Evolutionary conservation across 2,329 filamentous ascomycete species (phyloP).

Genomic region (Aspergillus sergii): DNA sequence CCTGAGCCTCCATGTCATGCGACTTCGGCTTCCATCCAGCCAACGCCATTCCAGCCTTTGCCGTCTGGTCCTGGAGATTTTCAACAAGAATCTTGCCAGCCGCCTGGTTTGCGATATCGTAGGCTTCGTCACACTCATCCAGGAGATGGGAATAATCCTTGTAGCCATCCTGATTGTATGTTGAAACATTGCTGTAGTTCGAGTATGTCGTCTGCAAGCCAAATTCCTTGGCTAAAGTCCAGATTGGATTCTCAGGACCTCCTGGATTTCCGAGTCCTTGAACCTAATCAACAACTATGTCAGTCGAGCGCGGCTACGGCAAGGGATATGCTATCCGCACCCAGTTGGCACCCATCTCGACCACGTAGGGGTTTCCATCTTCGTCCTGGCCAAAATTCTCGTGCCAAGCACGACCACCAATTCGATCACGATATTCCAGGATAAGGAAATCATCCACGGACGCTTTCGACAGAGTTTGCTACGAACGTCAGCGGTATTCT

Average conservation of each 20-base stretch:
- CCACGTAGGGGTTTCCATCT: conserved; percentile 56
- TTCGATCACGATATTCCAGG: conserved; percentile 63
- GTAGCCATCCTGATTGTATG: conserved; percentile 61
- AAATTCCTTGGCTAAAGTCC: conserved; percentile 61
- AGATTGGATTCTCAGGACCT: conserved; percentile 58
- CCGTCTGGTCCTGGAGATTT: conserved; percentile 63
- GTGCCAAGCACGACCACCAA: conserved; percentile 64
- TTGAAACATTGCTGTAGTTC: conserved; percentile 60
- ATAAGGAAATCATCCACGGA: conserved; percentile 67
- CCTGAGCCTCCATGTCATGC: conserved; percentile 56
- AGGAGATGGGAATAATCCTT: conserved; percentile 55
- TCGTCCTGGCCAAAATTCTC: conserved; percentile 56
- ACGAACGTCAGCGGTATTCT: conserved; percentile 5
- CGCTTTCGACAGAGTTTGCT: conserved; percentile 62
- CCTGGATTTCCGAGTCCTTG: conserved; percentile 44
- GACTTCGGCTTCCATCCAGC: conserved; percentile 63
- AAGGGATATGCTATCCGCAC: conserved; percentile 25
- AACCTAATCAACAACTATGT: conserved; percentile 30
- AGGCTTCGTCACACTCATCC: conserved; percentile 53
- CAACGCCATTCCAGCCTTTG: conserved; percentile 58
- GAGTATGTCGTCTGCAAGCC: conserved; percentile 59
- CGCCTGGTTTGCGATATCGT: conserved; percentile 49
- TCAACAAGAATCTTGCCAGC: conserved; percentile 60
- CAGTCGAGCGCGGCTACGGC: neutral
- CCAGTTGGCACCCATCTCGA: conserved; percentile 72